phyloP scores from a whole-genome alignment of 768 basidiomycete species.

The Inosperma sp. region DNA sequence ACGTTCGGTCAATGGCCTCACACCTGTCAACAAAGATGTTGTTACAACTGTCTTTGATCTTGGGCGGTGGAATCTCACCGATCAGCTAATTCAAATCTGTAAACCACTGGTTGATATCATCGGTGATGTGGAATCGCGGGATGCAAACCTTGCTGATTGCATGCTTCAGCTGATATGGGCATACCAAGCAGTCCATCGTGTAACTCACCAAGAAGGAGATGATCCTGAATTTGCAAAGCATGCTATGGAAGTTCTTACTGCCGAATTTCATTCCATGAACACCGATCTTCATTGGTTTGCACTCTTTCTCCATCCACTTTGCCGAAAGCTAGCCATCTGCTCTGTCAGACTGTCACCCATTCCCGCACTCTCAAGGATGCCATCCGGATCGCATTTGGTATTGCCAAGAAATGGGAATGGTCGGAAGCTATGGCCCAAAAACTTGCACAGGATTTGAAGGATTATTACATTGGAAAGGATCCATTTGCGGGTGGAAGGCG shows the following conservation, averaged over 20 bases:
- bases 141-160: constrained; percentile 32
- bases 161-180: constrained; percentile 31
- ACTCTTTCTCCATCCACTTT: constrained; percentile 34
- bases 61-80: constrained; percentile 20
- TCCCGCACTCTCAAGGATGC: constrained; percentile 19
- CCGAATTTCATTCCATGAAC: constrained; percentile 30
- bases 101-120: constrained; percentile 35
- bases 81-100: constrained; percentile 25
- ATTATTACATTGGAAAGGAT: constrained; percentile 18
- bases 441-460: constrained; percentile 22
- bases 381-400: constrained; percentile 14
- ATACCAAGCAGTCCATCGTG: constrained; percentile 6
- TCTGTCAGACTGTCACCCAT: constrained; percentile 11
- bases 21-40: constrained; percentile 21
- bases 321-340: constrained; percentile 31
- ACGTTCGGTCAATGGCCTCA: constrained; percentile 14
- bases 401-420: constrained; percentile 28
- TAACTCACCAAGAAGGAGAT: constrained; percentile 6
- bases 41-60: constrained; percentile 20
- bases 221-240: constrained; percentile 24
- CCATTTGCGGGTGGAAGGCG: constrained; percentile 20
- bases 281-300: constrained; percentile 30
- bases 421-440: constrained; percentile 14
- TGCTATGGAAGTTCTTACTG: constrained; percentile 23
- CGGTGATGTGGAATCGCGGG: constrained; percentile 27